Evolutionary conservation across 805 yeast species (phyloP).

Genomic region (Hanseniaspora lachancei): DNA sequence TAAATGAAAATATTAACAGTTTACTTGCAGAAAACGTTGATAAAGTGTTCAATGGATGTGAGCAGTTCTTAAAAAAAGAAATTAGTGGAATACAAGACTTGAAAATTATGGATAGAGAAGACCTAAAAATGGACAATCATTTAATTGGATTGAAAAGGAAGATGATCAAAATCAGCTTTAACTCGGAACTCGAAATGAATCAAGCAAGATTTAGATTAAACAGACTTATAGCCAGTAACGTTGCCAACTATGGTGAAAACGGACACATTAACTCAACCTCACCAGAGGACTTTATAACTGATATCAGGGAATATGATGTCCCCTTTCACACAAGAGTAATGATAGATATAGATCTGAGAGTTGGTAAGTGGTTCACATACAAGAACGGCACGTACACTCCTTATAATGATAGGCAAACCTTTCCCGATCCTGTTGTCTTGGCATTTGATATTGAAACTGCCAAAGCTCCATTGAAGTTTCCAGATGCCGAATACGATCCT

Average conservation of each 20-base stretch:
- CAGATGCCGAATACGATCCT: constrained; percentile 80
- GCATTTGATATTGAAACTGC: constrained; percentile 98
- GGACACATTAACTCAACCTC: constrained; percentile 39
- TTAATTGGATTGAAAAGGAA: constrained; percentile 58
- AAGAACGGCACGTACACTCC: constrained; percentile 44
- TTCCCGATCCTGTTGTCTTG: constrained; percentile 92
- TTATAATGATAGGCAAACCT: constrained; percentile 64
- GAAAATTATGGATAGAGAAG: constrained; percentile 48
- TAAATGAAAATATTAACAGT: constrained; percentile 24
- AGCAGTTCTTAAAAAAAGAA: constrained; percentile 60
- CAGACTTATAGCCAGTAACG: constrained; percentile 39
- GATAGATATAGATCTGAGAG: constrained; percentile 76
- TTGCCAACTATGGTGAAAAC: constrained; percentile 37
- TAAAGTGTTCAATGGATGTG: constrained; percentile 48
- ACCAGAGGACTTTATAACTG: constrained; percentile 52
- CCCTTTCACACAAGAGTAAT: constrained; percentile 94
- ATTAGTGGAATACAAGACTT: constrained; percentile 20
- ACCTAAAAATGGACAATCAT: constrained; percentile 73
- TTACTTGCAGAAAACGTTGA: background rate
- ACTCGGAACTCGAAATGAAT: constrained; percentile 58
- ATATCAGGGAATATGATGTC: constrained; percentile 85
- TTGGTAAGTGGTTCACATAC: constrained; percentile 92
- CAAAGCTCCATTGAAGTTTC: constrained; percentile 89
- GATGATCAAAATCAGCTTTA: constrained; percentile 56
- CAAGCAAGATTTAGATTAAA: constrained; percentile 54